Evolutionary conservation across 2,329 filamentous ascomycete genomes (phyloP).

Genomic region (Rhinocladiella similis): DNA sequence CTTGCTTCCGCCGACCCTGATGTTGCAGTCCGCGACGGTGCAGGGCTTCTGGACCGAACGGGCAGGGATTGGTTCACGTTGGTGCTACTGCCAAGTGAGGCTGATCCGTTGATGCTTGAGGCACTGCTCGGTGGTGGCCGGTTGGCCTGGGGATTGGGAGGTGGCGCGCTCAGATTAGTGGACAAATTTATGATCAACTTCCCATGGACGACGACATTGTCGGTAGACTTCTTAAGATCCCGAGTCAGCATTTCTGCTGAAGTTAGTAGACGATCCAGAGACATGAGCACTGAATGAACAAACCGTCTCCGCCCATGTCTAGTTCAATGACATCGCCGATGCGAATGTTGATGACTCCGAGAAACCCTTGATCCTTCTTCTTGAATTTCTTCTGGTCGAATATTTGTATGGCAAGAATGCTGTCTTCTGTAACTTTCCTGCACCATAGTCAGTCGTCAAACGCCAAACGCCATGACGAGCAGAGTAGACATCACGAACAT

Average conservation of each 20-base stretch:
- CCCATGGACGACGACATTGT: slow-evolving; percentile 95
- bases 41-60: slow-evolving; percentile 32
- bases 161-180: slow-evolving; percentile 70
- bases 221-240: slow-evolving; percentile 95
- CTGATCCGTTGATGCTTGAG: slow-evolving; percentile 22
- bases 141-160: slow-evolving; percentile 23
- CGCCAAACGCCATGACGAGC: neutral
- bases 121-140: slow-evolving; percentile 22
- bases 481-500: slow-evolving; percentile 64
- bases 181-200: slow-evolving; percentile 97
- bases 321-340: slow-evolving; percentile 94
- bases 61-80: slow-evolving; percentile 25
- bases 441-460: slow-evolving; percentile 14
- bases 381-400: slow-evolving; percentile 99
- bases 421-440: slow-evolving; percentile 89
- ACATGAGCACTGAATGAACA: slow-evolving; percentile 29
- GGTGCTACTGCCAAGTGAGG: slow-evolving; percentile 17
- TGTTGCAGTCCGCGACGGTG: slow-evolving; percentile 33
- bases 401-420: slow-evolving; percentile 95
- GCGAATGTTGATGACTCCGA: slow-evolving; percentile 95
- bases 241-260: slow-evolving; percentile 86
- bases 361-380: slow-evolving; percentile 99
- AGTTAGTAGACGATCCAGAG: slow-evolving; percentile 28
- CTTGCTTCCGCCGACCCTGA: slow-evolving; percentile 31
- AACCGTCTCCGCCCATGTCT: slow-evolving; percentile 87